Evolutionary conservation across 2,329 filamentous ascomycete genomes (phyloP), one percentile per base, ranked within the genome.

Genomic region (Colletotrichum sp.): DNA sequence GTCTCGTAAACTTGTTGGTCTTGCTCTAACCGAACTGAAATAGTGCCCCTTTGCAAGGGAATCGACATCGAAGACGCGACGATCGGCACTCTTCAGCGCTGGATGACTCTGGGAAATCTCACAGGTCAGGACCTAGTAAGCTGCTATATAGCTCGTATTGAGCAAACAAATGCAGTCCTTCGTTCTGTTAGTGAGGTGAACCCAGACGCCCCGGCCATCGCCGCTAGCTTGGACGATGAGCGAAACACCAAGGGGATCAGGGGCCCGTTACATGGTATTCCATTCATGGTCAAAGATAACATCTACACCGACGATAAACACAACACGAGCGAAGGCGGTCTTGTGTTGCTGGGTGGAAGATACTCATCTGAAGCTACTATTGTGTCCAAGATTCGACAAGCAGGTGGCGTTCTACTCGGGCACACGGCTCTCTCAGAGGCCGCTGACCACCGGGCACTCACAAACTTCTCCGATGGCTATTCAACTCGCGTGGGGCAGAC

Each of bases 401-500:
- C 55, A 21, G 55, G 55, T 21, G 55, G 55, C 1, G 55, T 59
- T 16, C 13, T 59, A 16, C 55, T 59, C 0, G 55, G 55, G 55
- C 55, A 59, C 26, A 28, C 55, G 0, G 55, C 55, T 2, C 55
- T 59, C 55, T 28, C 24, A 16, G 55, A 59, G 26, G 55, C 55
- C 1, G 55, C 55, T 28, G 55, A 59, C n/a, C 68, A 71, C 10
- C 55, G 68, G 21, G 68, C 68, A 2, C 68, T 71, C 18, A 65
- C 24, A n/a, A 71, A 71, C 57, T 71, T 39, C 59, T 34, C 68
- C 6, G 48, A 63, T 28, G 73, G 73, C 2, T 76, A 76, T 28
- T 76, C 73, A 14, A 73, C 30, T 4, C n/a, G 73, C 10, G 59
- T 55, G 2, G 73, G 73, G 10, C 73, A 76, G 52, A 74, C 63